A percentile compares a stretch with the other conserved stretches of the same genome.
These are phyloP conservation scores for Phytophthora macrochlamydospora DNA, from an alignment of 352 stramenopile species.

Conservation along the genomic window DNA sequence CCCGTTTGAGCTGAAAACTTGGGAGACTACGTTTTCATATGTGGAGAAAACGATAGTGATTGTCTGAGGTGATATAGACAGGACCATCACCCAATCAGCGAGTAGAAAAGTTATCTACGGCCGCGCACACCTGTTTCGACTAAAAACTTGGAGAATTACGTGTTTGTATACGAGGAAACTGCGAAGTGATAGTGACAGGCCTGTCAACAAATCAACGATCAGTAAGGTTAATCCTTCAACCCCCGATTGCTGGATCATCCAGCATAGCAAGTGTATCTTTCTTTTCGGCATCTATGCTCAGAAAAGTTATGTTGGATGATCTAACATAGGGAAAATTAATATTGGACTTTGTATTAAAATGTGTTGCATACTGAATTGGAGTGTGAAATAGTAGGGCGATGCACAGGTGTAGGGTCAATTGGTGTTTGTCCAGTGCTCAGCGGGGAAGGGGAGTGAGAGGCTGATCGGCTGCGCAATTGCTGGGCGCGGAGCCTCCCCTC, in stretches of 20 bases:
- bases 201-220: neutral
- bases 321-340: neutral
- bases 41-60: no score
- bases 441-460: neutral
- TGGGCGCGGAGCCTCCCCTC: neutral
- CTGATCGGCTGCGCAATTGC: neutral
- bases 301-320: neutral
- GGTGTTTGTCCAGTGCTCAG: neutral
- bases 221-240: neutral
- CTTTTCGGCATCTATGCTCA: neutral
- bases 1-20: no score
- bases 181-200: no score
- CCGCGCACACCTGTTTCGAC: no score
- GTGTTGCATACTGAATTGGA: neutral
- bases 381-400: neutral
- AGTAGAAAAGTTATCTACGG: no score
- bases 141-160: no score
- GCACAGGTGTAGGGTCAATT: neutral
- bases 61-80: no score
- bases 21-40: no score
- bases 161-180: no score
- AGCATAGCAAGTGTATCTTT: neutral
- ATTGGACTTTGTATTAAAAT: neutral
- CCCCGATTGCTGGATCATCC: neutral
- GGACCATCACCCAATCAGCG: no score